Base-by-base conservation (phyloP, 306 rosid genomes). In the Vigna unguiculata region DNA sequence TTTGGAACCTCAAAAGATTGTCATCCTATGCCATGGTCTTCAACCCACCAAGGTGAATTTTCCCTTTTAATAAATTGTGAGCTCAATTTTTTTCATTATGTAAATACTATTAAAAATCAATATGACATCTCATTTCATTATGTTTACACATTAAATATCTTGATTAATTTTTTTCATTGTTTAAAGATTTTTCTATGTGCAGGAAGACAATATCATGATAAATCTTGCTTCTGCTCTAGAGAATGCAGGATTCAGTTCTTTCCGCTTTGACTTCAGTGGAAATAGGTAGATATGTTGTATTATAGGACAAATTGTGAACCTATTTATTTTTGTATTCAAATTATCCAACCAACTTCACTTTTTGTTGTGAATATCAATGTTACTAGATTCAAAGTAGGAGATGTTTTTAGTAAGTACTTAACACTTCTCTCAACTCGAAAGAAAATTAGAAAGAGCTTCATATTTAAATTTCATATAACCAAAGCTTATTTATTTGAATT, bases 21-120 rank as follows among this genome's bases (percentile, higher is more conserved):
- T 91, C 22, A 77, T 93, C 76, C 80, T 91, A 24, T 91, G 97
- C 82, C 98, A 93, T 60, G 96, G 98, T 59, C 85, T 88, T 65
- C 78, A 40, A 69, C 70, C 86, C 67, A 32, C 91, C 19, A 91
- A 91, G 96, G 98, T 93, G 55, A 19, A 40, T 25, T 80, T 59
- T 59, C 70, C 7, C 43, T 0, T 11, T 68, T 4, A 46, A 4
- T 64, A 6, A 19, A 79, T 80, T 54, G 10, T 47, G 69, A 40
- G 12, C 25, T 40, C 10, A 30, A 43, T 19, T 58, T 53, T 47
- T 47, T 43, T 13, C 51, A 9, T 58, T 5, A 17, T 54, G 22
- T 52, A 66, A 17, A 59, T 47, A 41, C 4, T 32, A 4, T 57
- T 15, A 30, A 46, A 65, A 55, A 21, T 72, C 40, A 36, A 45